phyloP scores from a whole-genome alignment of 1,284 basidiomycete species.

The Ustilago tritici region DNA sequence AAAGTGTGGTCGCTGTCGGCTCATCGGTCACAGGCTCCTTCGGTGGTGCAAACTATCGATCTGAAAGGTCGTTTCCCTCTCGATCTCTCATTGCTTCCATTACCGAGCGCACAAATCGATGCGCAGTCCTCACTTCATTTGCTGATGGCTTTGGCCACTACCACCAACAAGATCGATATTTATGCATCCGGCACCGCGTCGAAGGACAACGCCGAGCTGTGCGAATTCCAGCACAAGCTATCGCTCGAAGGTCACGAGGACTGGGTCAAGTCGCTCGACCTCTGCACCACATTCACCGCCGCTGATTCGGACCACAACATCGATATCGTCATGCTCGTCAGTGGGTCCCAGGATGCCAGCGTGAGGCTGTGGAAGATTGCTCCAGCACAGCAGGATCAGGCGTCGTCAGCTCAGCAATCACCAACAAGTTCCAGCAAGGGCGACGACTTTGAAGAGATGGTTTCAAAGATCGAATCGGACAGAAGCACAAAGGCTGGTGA shows the following conservation, averaged over 20 bases:
- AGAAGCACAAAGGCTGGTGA: slow-evolving; percentile 37
- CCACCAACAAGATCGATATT: slow-evolving; percentile 60
- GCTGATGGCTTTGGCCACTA: slow-evolving; percentile 60
- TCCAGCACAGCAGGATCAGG: slow-evolving; percentile 3
- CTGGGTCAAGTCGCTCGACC: slow-evolving; percentile 67
- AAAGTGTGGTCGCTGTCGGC: slow-evolving; percentile 48
- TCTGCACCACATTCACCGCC: slow-evolving; percentile 32
- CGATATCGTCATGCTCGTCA: slow-evolving; percentile 57
- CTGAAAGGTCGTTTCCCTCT: slow-evolving; percentile 60
- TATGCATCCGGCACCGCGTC: slow-evolving; percentile 31
- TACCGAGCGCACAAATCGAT: slow-evolving; percentile 25
- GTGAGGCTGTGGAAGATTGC: slow-evolving; percentile 65
- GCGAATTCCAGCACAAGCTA: slow-evolving; percentile 45
- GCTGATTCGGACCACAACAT: slow-evolving; percentile 4
- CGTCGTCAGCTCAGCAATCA: background rate
- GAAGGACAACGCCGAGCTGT: background rate
- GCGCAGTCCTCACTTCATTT: slow-evolving; percentile 4
- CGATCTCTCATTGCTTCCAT: slow-evolving; percentile 55
- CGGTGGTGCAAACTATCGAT: slow-evolving; percentile 48
- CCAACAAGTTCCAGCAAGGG: slow-evolving; percentile 11
- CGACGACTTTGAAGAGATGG: slow-evolving; percentile 65
- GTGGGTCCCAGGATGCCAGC: slow-evolving; percentile 62
- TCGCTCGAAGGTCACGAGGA: slow-evolving; percentile 65
- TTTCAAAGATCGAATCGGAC: slow-evolving; percentile 59
- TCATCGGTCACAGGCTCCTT: slow-evolving; percentile 9